Base-by-base conservation (phyloP, 352 stramenopile species). In the Globisporangium okanoganense region DNA sequence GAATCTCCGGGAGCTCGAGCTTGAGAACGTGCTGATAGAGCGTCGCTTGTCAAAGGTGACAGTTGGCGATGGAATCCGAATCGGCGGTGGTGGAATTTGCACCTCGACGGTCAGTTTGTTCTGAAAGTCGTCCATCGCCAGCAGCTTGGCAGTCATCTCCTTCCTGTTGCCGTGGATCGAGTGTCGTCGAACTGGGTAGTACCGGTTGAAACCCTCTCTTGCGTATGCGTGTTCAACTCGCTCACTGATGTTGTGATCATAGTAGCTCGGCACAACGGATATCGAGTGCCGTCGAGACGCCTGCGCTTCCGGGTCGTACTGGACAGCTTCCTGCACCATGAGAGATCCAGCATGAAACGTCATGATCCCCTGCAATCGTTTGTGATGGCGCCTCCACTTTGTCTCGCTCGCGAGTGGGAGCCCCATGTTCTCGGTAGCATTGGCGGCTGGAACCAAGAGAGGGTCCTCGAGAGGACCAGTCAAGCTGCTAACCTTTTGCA, bases 311-410 rank as follows among this genome's bases (percentile, higher is more conserved):
- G 40, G 20, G 18, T 61, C 49, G 12, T 31, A 41, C 10, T 40
- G 29, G 5, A 79, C 24, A 22, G 70, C 61, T 10, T 67, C n/a
- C 40, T 66, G 62, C 5, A 81, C 65, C 10, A 60, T 20, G 0
- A 63, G 52, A 52, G 65, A 75, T 9, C 56, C 60, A 8, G 62
- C 64, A 33, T 72, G 44, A 31, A 78, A 79, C 31, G 71, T 61
- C 53, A 72, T 65, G n/a, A 81, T 66, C 16, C 70, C 75, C 7
- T 71, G 70, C 49, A 83, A 57, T 9, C 75, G 70, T 38, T 79
- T 83, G 47, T 73, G 65, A 41, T 83, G 72, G 1, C 57, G 61
- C 35, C 75, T 72, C 75, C 75, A 83, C 16, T 63, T 67, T 2
- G 72, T 43, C 41, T 83, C 72, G 20, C 52, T 69, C 50, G 48